These are phyloP conservation scores for Naganishia cerealis DNA, from an alignment of 1,284 basidiomycete species.

Conservation along the genomic window DNA sequence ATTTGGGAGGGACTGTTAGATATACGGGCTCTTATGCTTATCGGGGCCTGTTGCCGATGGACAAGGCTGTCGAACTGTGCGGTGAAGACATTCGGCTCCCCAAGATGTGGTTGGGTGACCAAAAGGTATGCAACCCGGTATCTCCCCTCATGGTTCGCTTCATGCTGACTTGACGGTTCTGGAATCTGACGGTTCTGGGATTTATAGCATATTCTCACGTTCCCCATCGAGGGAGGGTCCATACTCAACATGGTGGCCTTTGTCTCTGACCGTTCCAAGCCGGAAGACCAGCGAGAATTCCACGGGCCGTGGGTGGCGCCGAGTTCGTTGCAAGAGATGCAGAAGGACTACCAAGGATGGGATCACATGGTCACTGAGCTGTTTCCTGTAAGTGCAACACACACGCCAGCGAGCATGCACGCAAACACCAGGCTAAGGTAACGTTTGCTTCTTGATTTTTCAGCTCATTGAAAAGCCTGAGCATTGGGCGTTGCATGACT, in stretches of 20 bases:
- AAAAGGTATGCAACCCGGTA: conserved; percentile 1
- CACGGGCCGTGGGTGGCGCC: conserved; percentile 58
- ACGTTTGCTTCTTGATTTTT: too few species aligned
- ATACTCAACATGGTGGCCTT: conserved; percentile 60
- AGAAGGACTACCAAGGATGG: conserved; percentile 21
- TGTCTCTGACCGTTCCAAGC: conserved; percentile 54
- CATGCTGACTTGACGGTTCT: neutral
- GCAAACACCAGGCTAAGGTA: neutral
- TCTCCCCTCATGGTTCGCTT: neutral
- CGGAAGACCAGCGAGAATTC: conserved; percentile 51
- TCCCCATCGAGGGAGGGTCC: conserved; percentile 57
- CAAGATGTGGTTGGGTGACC: conserved; percentile 34
- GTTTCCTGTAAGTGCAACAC: conserved; percentile 16
- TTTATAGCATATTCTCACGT: conserved; percentile 59
- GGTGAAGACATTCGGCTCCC: conserved; percentile 13
- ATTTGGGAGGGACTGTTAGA: conserved; percentile 33
- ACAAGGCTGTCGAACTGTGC: conserved; percentile 35
- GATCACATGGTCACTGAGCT: conserved; percentile 20
- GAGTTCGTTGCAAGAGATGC: conserved; percentile 16
- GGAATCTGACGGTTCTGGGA: too few species aligned
- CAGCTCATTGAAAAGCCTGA: conserved; percentile 26
- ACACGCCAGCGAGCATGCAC: neutral
- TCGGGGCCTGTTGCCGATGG: conserved; percentile 41
- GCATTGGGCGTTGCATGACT: conserved; percentile 62
- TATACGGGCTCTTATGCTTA: conserved; percentile 40